Conservation (phyloP, 2,329 filamentous ascomycete genomes). For the Cladosporium sp. region DNA sequence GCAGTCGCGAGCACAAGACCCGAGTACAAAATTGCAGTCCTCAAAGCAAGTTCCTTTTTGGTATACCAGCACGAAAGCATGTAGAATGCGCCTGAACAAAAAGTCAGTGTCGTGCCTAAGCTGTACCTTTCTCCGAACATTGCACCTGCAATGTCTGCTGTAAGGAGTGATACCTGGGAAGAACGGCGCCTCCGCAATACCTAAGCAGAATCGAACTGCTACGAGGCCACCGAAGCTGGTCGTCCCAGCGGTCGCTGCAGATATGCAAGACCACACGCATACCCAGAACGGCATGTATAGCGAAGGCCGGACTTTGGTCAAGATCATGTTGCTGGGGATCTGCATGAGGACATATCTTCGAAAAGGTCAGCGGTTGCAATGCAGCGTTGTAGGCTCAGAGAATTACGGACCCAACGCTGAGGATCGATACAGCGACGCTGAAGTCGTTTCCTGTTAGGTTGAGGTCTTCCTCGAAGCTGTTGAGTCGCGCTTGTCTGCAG, state of each 20-base stretch:
- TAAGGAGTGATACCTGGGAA: neutral
- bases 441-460: conserved; percentile 54
- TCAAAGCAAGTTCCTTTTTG: conserved; percentile 21
- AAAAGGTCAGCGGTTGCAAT: neutral
- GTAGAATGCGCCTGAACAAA: conserved; percentile 21
- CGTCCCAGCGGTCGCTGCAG: conserved; percentile 19
- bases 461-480: conserved; percentile 51
- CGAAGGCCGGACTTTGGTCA: conserved; percentile 40
- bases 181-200: conserved; percentile 15
- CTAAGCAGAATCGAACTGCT: conserved; percentile 19
- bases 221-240: conserved; percentile 24
- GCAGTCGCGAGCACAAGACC: conserved; percentile 1
- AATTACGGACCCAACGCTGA: conserved; percentile 16
- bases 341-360: conserved; percentile 40
- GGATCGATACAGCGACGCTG: conserved; percentile 52
- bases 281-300: conserved; percentile 36
- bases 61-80: conserved; percentile 33
- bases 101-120: neutral
- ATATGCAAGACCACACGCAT: conserved; percentile 31
- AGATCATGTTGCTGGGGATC: conserved; percentile 41
- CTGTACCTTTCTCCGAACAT: no score
- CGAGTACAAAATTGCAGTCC: neutral
- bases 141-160: no score
- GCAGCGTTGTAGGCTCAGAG: no score
- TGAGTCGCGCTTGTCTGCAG: conserved; percentile 4